Evolutionary conservation across 2,329 filamentous ascomycete species (phyloP).

Genomic region (Colletotrichum sp.): DNA sequence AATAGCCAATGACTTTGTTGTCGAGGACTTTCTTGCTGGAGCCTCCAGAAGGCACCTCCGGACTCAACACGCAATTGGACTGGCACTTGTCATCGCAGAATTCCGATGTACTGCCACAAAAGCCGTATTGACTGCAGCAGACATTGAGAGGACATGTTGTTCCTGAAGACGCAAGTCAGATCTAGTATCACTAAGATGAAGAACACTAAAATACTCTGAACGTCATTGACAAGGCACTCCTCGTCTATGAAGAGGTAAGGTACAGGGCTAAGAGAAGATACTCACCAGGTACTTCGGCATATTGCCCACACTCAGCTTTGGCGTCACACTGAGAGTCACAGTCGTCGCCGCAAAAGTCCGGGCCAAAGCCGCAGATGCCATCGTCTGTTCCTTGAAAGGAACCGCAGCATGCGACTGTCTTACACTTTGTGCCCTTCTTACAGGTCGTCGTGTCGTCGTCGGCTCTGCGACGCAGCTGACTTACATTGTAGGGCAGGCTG

Average conservation of each 20-base stretch:
- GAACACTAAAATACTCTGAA: not conserved
- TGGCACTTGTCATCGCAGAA: not conserved
- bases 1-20: conserved; percentile 9
- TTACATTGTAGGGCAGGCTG: not conserved
- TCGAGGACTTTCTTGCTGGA: not conserved
- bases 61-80: not conserved
- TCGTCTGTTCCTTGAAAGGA: not conserved
- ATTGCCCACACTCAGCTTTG: not conserved
- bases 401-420: not conserved
- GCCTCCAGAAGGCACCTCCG: not conserved
- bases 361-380: not conserved
- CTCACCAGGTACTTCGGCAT: not conserved
- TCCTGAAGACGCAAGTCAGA: not conserved
- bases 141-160: not conserved
- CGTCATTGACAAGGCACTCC: not conserved
- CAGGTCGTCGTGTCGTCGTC: not conserved
- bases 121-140: conserved; percentile 22
- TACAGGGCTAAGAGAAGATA: fast-evolving
- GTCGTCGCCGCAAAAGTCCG: not conserved
- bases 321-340: not conserved
- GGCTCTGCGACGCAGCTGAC: not conserved
- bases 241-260: not conserved
- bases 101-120: conserved; percentile 22
- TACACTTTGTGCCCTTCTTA: not conserved
- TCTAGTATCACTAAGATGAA: not conserved